Evolutionary conservation across 2,329 filamentous ascomycete genomes (phyloP).

Genomic region (Claviceps purpurea): DNA sequence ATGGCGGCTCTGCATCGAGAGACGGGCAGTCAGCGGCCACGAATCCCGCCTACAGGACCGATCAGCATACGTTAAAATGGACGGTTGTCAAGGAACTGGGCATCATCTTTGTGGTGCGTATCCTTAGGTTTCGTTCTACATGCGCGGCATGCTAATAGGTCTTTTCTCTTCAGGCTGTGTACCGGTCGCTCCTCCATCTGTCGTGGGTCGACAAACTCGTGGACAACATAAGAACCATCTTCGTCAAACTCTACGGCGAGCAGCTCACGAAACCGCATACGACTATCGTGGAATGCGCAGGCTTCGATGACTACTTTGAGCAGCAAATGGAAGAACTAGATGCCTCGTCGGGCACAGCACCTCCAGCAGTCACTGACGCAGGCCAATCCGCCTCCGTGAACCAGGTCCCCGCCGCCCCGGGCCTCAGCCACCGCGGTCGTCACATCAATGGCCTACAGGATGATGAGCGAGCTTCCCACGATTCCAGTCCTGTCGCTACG

Average conservation of each 20-base stretch:
- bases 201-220: constrained; percentile 96
- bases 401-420: constrained; percentile 19
- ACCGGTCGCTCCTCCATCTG: constrained; percentile 86
- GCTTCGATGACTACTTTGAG: constrained; percentile 89
- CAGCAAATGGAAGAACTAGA: constrained; percentile 78
- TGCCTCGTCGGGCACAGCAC: constrained; percentile 31
- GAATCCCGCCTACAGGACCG: constrained; percentile 70
- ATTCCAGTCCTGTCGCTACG: constrained; percentile 56
- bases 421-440: constrained; percentile 27
- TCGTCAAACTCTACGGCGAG: constrained; percentile 78
- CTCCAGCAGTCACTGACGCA: constrained; percentile 11
- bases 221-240: constrained; percentile 87
- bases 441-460: constrained; percentile 20
- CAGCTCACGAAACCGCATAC: constrained; percentile 72
- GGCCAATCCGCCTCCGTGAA: constrained; percentile 11
- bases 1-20: constrained; percentile 45
- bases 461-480: constrained; percentile 37
- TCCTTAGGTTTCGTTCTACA: not conserved
- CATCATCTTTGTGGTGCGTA: constrained; percentile 75
- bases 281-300: constrained; percentile 61
- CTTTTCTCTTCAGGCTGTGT: constrained; percentile 58
- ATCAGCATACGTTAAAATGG: constrained; percentile 93
- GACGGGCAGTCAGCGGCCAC: constrained; percentile 43
- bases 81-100: constrained; percentile 84
- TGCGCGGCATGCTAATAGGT: not conserved